Evolutionary conservation across 2,329 filamentous ascomycete genomes (phyloP).

Genomic region (Mycogone perniciosa): DNA sequence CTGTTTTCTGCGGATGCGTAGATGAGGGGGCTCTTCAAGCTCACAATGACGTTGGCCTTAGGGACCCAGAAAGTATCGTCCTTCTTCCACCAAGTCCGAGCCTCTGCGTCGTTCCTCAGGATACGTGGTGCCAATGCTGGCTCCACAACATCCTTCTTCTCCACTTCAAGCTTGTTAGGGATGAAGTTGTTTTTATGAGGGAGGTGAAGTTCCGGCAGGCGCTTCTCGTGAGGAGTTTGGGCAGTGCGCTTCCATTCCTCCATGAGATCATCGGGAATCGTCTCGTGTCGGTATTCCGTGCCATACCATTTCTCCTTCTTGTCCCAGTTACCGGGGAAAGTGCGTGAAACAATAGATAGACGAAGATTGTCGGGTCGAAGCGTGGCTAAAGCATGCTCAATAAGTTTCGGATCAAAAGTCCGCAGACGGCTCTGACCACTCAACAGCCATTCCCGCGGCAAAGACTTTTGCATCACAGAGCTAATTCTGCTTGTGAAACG

Average conservation of each 20-base stretch:
- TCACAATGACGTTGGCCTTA: constrained; percentile 80
- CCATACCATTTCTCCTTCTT: constrained; percentile 96
- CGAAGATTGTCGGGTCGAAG: constrained; percentile 86
- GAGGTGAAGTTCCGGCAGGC: constrained; percentile 69
- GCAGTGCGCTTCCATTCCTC: constrained; percentile 61
- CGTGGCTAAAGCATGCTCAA: constrained; percentile 65
- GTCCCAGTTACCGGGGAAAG: constrained; percentile 78
- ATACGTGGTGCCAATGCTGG: constrained; percentile 70
- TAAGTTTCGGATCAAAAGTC: constrained; percentile 72
- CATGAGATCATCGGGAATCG: constrained; percentile 70
- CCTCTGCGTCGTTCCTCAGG: constrained; percentile 73
- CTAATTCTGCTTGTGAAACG: constrained; percentile 82
- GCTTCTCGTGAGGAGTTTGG: constrained; percentile 47
- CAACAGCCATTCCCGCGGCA: constrained; percentile 80
- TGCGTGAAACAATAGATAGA: constrained; percentile 74
- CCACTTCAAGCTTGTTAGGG: constrained; percentile 84
- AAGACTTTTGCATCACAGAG: constrained; percentile 83
- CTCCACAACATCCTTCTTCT: constrained; percentile 82
- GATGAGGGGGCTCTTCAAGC: constrained; percentile 72
- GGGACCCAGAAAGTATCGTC: constrained; percentile 98
- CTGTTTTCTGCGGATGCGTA: constrained; percentile 70
- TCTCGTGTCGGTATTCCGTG: constrained; percentile 82
- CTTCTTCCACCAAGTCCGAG: constrained; percentile 94
- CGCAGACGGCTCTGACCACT: constrained; percentile 72
- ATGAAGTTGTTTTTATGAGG: constrained; percentile 96